These are phyloP conservation scores for Pseudohyphozyma bogoriensis DNA, from an alignment of 768 basidiomycete species.

Conservation along the genomic window DNA sequence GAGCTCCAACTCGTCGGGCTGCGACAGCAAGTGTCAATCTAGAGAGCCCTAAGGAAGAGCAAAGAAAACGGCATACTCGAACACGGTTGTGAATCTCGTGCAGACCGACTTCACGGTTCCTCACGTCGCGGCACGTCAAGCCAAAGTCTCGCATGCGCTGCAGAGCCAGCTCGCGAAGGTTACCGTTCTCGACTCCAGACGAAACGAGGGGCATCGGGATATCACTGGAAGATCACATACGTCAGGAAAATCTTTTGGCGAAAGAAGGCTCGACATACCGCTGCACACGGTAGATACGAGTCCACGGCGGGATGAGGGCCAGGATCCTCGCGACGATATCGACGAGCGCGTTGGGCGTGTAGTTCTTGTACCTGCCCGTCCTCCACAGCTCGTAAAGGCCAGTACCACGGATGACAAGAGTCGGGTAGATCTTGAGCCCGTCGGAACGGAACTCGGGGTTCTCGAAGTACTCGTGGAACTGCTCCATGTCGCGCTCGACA, in stretches of 20 bases:
- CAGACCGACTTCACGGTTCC: slow-evolving; percentile 95
- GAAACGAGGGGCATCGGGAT: slow-evolving; percentile 93
- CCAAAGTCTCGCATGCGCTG: slow-evolving; percentile 99
- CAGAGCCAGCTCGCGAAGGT: slow-evolving; percentile 86
- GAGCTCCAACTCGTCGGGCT: slow-evolving; percentile 73
- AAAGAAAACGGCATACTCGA: slow-evolving; percentile 38
- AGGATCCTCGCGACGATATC: slow-evolving; percentile 94
- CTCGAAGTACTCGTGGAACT: slow-evolving; percentile 99
- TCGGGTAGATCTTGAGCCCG: slow-evolving; percentile 96
- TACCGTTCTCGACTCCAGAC: slow-evolving; percentile 96
- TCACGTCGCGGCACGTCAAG: slow-evolving; percentile 90
- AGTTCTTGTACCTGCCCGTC: slow-evolving; percentile 58
- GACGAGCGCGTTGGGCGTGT: slow-evolving; percentile 95
- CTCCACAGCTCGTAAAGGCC: slow-evolving; percentile 47
- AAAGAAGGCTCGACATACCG: slow-evolving; percentile 46
- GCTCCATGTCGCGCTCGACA: slow-evolving; percentile 89
- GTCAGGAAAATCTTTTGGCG: background rate
- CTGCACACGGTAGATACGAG: slow-evolving; percentile 93
- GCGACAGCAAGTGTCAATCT: slow-evolving; percentile 32
- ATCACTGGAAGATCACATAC: slow-evolving; percentile 51
- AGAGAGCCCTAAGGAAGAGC: too few relatives aligned
- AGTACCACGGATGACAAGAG: slow-evolving; percentile 92
- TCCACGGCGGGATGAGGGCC: slow-evolving; percentile 97
- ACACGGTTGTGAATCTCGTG: slow-evolving; percentile 99
- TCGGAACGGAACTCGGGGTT: slow-evolving; percentile 95